Conservation (phyloP, 352 stramenopile genomes). For the Globisporangium paroecandrum region DNA sequence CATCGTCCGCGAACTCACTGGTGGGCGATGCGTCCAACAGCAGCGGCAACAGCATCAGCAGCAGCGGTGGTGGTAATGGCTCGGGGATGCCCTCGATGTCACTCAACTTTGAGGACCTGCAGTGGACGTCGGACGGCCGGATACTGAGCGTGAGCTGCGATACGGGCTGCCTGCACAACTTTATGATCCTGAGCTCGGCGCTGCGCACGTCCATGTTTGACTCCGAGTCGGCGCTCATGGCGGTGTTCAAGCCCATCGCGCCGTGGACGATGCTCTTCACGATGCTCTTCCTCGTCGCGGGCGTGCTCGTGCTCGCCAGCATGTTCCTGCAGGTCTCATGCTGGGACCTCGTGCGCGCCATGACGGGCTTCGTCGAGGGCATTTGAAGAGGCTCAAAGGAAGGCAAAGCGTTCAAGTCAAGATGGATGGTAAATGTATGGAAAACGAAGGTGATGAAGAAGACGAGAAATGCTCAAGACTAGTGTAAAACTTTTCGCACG, state of each 20-base stretch:
- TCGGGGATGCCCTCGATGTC: slow-evolving; percentile 20
- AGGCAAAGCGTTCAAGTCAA: not conserved
- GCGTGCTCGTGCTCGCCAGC: slow-evolving; percentile 43
- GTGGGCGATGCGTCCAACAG: not conserved
- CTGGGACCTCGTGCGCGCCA: slow-evolving; percentile 52
- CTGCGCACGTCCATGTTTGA: slow-evolving; percentile 57
- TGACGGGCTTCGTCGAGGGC: slow-evolving; percentile 60
- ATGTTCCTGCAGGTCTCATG: slow-evolving; percentile 47
- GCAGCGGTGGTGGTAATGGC: slow-evolving; percentile 12
- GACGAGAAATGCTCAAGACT: not conserved
- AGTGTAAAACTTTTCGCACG: not conserved
- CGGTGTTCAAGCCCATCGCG: slow-evolving; percentile 58
- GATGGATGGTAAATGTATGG: not conserved
- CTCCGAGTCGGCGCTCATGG: slow-evolving; percentile 50
- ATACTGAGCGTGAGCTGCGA: slow-evolving; percentile 87
- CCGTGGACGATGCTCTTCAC: slow-evolving; percentile 64
- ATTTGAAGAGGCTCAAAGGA: slow-evolving; percentile 11
- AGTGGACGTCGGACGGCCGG: slow-evolving; percentile 87
- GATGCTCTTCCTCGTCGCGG: slow-evolving; percentile 44
- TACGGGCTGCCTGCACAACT: slow-evolving; percentile 89
- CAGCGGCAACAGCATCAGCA: slow-evolving; percentile 3
- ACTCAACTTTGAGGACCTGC: slow-evolving; percentile 66
- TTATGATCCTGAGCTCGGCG: slow-evolving; percentile 75
- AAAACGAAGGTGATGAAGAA: not conserved
- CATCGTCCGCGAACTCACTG: not conserved